Conservation (phyloP, 148 eudicot species). For the Salicornia ramosissima region DNA sequence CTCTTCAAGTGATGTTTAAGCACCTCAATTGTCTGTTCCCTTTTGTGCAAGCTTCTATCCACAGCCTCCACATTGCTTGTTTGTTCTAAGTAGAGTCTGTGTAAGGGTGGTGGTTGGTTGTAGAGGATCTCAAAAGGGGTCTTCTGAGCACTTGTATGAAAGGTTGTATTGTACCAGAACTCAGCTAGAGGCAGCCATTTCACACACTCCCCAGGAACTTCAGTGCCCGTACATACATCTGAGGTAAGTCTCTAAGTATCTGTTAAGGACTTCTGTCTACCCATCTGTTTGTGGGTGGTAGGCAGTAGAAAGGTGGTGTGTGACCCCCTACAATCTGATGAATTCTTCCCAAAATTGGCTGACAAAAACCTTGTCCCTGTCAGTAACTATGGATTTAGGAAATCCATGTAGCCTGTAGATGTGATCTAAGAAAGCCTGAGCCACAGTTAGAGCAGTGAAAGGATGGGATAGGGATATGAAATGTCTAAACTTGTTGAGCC, state of each 20-base stretch:
- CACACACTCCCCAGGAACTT: background rate
- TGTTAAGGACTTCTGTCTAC: background rate
- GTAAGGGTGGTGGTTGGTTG: background rate
- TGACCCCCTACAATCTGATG: background rate
- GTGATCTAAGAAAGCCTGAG: background rate
- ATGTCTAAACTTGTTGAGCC: too few species aligned
- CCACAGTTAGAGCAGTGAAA: background rate
- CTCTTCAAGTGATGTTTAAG: background rate
- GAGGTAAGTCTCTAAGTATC: background rate
- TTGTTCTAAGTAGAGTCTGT: too few species aligned
- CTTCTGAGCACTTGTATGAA: background rate
- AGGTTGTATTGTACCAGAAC: slow-evolving; percentile 8
- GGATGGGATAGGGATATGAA: background rate
- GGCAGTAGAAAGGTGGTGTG: background rate
- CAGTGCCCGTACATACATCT: background rate
- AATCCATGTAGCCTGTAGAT: background rate
- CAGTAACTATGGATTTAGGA: background rate
- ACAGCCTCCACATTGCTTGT: too few species aligned
- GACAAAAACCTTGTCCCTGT: background rate
- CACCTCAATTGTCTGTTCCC: background rate
- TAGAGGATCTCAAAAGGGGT: slow-evolving; percentile 5
- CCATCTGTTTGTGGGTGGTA: slow-evolving; percentile 12
- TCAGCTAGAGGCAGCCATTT: background rate
- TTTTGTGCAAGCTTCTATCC: too few species aligned
- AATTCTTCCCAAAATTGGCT: slow-evolving; percentile 2